A percentile compares a stretch with the other conserved stretches of the same genome.
Conservation (phyloP, 805 yeast species). For the Citeromyces matritensis region DNA sequence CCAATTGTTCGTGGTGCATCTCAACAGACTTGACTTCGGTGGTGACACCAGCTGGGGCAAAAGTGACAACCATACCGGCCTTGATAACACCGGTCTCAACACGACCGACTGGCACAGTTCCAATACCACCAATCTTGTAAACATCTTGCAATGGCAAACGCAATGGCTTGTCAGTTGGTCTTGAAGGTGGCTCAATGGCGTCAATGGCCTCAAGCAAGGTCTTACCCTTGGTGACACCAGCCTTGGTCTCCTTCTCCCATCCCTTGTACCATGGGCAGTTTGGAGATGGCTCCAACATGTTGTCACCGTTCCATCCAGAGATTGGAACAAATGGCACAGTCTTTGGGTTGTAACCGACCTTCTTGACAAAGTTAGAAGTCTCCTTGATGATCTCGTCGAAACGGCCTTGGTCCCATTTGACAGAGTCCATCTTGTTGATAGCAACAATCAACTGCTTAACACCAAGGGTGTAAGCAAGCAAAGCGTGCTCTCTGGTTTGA, state of each 20-base stretch:
- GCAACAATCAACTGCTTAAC: conserved; percentile 80
- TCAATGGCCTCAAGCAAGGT: conserved; percentile 79
- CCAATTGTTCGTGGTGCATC: conserved; percentile 75
- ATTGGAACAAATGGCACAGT: conserved; percentile 80
- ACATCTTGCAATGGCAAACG: conserved; percentile 85
- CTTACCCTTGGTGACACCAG: conserved; percentile 61
- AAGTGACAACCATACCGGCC: conserved; percentile 82
- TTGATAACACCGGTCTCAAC: conserved; percentile 87
- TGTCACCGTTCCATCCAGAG: conserved; percentile 89
- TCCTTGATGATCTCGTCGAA: conserved; percentile 67
- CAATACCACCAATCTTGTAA: conserved; percentile 87
- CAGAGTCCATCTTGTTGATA: conserved; percentile 91
- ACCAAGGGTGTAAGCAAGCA: conserved; percentile 81
- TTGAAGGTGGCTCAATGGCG: conserved; percentile 63
- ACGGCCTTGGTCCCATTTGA: conserved; percentile 74
- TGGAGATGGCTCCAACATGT: conserved; percentile 73
- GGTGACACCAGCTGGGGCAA: conserved; percentile 85
- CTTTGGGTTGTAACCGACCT: conserved; percentile 77
- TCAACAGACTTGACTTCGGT: conserved; percentile 84
- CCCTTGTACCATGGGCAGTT: conserved; percentile 88
- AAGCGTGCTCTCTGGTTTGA: conserved; percentile 92
- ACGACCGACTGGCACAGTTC: conserved; percentile 89
- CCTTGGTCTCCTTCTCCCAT: conserved; percentile 67
- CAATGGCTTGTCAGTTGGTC: conserved; percentile 80
- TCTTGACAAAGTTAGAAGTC: conserved; percentile 67